Percentiles rank a stretch among this genome's conserved stretches.
phyloP scores from a whole-genome alignment of 257 asterid genomes.

The Solanum bulbocastanum region DNA sequence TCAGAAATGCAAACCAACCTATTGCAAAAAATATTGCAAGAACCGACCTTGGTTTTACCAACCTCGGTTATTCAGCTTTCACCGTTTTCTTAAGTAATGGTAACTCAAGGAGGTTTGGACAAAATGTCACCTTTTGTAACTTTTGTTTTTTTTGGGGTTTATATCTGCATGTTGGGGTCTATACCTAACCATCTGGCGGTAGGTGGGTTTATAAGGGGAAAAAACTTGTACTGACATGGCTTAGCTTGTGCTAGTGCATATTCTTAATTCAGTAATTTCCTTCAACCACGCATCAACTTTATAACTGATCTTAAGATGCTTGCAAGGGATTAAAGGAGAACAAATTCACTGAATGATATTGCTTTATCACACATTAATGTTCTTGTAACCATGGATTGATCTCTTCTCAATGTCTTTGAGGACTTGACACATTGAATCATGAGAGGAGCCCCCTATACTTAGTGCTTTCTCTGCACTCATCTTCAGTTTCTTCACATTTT shows the following conservation, averaged over 20 bases:
- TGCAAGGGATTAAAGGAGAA: neutral
- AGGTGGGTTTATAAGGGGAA: neutral
- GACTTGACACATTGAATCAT: neutral
- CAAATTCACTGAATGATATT: neutral
- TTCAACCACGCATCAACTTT: neutral
- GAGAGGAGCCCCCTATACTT: neutral
- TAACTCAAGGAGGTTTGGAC: neutral
- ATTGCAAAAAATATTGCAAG: too few species aligned
- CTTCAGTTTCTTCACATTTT: conserved; percentile 3
- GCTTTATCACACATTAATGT: neutral
- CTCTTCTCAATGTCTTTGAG: neutral
- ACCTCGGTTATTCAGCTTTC: too few species aligned
- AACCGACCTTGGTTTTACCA: too few species aligned
- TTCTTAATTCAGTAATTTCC: neutral
- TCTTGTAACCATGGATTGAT: neutral
- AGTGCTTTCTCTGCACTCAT: neutral
- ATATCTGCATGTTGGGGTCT: too few species aligned
- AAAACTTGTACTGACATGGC: neutral
- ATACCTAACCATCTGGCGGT: neutral
- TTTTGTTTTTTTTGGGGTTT: neutral
- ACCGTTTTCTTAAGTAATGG: neutral
- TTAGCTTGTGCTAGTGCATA: neutral
- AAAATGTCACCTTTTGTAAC: neutral
- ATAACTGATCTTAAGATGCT: neutral
- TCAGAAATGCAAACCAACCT: too few species aligned